Evolutionary conservation across 2,329 filamentous ascomycete genomes (phyloP).

Genomic region (Hypomyces rosellus): DNA sequence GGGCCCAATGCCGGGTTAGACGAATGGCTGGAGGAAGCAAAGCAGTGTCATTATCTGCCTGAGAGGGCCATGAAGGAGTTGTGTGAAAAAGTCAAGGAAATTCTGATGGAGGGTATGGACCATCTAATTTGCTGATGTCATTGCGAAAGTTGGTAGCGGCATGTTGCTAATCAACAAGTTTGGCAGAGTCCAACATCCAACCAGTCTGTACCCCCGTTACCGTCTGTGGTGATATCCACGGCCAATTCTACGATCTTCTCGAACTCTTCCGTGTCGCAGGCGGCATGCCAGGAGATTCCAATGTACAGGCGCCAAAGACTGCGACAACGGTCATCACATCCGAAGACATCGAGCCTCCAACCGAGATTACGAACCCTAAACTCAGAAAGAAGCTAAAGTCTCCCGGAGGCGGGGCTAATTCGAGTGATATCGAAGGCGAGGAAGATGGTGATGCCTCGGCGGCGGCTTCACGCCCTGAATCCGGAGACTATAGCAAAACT

Average conservation of each 20-base stretch:
- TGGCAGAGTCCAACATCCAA: slow-evolving; percentile 90
- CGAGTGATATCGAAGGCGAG: slow-evolving; percentile 46
- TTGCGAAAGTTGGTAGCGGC: neutral
- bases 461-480: slow-evolving; percentile 27
- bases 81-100: slow-evolving; percentile 98
- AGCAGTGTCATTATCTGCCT: slow-evolving; percentile 94
- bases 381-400: slow-evolving; percentile 74
- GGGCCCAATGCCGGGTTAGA: slow-evolving; percentile 79
- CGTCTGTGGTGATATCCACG: slow-evolving; percentile 96
- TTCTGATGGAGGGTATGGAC: slow-evolving; percentile 83
- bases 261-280: slow-evolving; percentile 96
- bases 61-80: slow-evolving; percentile 97
- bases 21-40: slow-evolving; percentile 95
- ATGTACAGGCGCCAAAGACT: slow-evolving; percentile 61
- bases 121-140: neutral
- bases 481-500: slow-evolving; percentile 27
- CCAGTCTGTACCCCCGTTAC: slow-evolving; percentile 96
- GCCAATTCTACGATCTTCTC: slow-evolving; percentile 95
- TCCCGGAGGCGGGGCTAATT: slow-evolving; percentile 29
- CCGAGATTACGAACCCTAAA: slow-evolving; percentile 81
- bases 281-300: slow-evolving; percentile 84
- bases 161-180: neutral
- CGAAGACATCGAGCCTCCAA: slow-evolving; percentile 88
- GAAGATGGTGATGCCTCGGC: slow-evolving; percentile 34
- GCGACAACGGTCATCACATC: slow-evolving; percentile 72